A percentile compares a stretch with the other conserved stretches of the same genome.
Evolutionary conservation across 345 rosid genomes (phyloP).

Genomic region (Acer negundo): DNA sequence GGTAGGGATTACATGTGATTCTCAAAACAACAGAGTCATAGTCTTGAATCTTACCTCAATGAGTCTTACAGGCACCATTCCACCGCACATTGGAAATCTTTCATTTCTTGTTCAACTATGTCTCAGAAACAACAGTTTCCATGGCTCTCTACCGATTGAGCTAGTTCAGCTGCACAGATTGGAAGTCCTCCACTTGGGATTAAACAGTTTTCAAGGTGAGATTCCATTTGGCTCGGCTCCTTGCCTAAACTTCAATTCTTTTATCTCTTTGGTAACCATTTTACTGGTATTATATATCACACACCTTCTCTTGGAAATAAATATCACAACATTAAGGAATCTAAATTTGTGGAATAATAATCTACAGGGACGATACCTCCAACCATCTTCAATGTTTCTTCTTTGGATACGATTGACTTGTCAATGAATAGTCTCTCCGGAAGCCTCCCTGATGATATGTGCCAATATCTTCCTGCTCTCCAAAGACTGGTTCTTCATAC

Average conservation of each 20-base stretch:
- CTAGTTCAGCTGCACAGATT: neutral
- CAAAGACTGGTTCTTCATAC: too few species aligned
- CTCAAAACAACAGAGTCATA: too few species aligned
- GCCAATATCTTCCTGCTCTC: too few species aligned
- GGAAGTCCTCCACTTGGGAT: neutral
- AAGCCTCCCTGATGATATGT: neutral
- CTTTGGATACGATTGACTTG: neutral
- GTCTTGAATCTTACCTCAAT: too few species aligned
- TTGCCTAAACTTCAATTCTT: slow-evolving; percentile 9
- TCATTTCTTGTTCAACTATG: slow-evolving; percentile 4
- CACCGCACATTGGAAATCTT: slow-evolving; percentile 24
- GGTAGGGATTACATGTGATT: too few species aligned
- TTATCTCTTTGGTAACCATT: slow-evolving; percentile 10
- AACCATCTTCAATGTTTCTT: neutral
- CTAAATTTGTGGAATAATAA: too few species aligned
- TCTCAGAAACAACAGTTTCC: slow-evolving; percentile 17
- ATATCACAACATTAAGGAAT: too few species aligned
- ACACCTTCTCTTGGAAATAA: too few species aligned
- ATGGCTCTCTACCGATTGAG: neutral
- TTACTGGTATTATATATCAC: neutral
- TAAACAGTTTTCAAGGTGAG: neutral
- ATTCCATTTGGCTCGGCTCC: slow-evolving; percentile 16
- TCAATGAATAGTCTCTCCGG: neutral
- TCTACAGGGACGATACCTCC: too few species aligned
- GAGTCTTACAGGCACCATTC: too few species aligned